These are phyloP conservation scores for Aethionema arabicum DNA, from an alignment of 345 rosid genomes.

Conservation along the genomic window DNA sequence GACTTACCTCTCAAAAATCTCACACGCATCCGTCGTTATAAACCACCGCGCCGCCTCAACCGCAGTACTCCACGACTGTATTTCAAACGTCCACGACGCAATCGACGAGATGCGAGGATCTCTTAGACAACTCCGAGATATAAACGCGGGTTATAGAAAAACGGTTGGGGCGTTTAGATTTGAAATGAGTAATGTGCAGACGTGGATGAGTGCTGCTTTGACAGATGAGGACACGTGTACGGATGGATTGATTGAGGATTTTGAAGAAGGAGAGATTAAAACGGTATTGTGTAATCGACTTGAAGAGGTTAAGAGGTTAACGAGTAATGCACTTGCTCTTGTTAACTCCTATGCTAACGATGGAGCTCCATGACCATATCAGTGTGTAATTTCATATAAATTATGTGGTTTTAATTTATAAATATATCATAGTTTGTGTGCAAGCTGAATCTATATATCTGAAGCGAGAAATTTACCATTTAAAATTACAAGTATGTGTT, in stretches of 20 bases:
- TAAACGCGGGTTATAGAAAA: constrained; percentile 31
- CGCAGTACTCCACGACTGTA: constrained; percentile 80
- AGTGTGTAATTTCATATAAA: not conserved
- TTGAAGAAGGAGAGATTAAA: constrained; percentile 46
- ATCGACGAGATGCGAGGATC: constrained; percentile 86
- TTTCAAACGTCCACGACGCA: constrained; percentile 73
- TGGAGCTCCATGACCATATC: constrained; percentile 28
- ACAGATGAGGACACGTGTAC: constrained; percentile 88
- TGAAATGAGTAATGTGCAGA: constrained; percentile 79
- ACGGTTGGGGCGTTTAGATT: constrained; percentile 54
- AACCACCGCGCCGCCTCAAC: constrained; percentile 33
- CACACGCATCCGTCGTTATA: constrained; percentile 48
- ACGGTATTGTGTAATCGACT: constrained; percentile 45
- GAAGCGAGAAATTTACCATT: too few relatives aligned
- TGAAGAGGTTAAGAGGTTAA: constrained; percentile 54
- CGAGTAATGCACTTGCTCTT: constrained; percentile 80
- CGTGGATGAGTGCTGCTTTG: constrained; percentile 92
- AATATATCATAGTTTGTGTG: constrained; percentile 2
- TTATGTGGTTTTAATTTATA: constrained; percentile 1
- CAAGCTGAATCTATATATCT: not conserved
- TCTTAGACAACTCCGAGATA: constrained; percentile 62
- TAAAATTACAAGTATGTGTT: too few relatives aligned
- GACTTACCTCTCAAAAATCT: constrained; percentile 52
- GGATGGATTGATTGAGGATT: constrained; percentile 64
- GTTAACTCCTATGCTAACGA: constrained; percentile 40